A percentile compares a stretch with the other conserved stretches of the same genome.
phyloP scores from a whole-genome alignment of 2,329 filamentous ascomycete genomes.

The Neonectria hederae region DNA sequence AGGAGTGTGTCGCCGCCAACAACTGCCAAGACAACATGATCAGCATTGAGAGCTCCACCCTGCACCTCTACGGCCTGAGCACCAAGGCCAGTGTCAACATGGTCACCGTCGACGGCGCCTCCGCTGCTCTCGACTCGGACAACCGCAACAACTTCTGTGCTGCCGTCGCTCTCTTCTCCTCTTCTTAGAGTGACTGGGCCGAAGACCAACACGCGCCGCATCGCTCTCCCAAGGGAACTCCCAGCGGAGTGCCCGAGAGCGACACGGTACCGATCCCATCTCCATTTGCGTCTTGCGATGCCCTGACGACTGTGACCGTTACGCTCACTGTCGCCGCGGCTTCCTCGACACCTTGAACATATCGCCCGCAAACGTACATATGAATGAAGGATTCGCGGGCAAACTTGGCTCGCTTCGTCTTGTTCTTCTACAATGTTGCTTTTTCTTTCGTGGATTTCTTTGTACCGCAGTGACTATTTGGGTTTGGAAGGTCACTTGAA shows the following conservation, averaged over 20 bases:
- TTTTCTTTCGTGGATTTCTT: conserved; percentile 20
- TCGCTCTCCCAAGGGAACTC: background rate
- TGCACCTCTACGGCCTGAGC: conserved; percentile 74
- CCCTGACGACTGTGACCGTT: conserved; percentile 27
- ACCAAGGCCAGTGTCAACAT: conserved; percentile 81
- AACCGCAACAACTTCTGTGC: conserved; percentile 74
- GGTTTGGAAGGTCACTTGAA: conserved; percentile 15
- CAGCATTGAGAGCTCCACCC: conserved; percentile 72
- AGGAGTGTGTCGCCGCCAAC: conserved; percentile 72
- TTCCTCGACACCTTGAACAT: conserved; percentile 30
- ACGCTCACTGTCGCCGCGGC: conserved; percentile 36
- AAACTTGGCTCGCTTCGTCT: conserved; percentile 1
- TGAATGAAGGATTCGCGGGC: conserved; percentile 8
- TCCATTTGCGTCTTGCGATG: conserved; percentile 9
- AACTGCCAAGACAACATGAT: conserved; percentile 84
- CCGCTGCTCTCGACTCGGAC: conserved; percentile 64
- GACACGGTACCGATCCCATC: conserved; percentile 1
- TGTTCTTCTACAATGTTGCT: conserved; percentile 24
- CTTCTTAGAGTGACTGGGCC: conserved; percentile 26
- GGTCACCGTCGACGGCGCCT: conserved; percentile 69
- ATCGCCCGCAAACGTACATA: conserved; percentile 31
- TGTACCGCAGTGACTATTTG: conserved; percentile 13
- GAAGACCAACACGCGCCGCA: background rate
- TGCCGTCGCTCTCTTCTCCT: conserved; percentile 57
- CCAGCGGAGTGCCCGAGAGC: background rate